A percentile compares a stretch with the other conserved stretches of the same genome.
Conservation (phyloP, 2,329 filamentous ascomycete species). For the Talaromyces sp. region DNA sequence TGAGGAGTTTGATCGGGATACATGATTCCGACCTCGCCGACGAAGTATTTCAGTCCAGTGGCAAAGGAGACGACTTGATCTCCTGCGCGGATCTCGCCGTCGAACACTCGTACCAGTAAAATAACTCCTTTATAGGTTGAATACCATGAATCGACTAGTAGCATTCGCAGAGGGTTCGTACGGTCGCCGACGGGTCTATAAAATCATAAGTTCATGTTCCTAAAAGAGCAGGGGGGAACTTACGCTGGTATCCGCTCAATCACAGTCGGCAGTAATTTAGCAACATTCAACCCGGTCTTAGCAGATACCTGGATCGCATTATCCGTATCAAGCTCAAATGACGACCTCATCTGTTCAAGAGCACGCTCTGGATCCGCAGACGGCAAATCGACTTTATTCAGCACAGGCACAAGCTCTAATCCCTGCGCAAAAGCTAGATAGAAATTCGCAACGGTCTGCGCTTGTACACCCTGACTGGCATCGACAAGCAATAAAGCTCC, state of each 20-base stretch:
- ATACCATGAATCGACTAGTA: conserved; percentile 98
- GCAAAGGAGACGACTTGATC: conserved; percentile 85
- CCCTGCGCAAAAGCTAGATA: conserved; percentile 94
- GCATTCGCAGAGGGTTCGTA: conserved; percentile 69
- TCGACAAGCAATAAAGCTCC: conserved; percentile 90
- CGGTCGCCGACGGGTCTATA: conserved; percentile 66
- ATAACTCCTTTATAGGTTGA: conserved; percentile 94
- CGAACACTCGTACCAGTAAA: conserved; percentile 84
- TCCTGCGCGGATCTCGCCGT: conserved; percentile 76
- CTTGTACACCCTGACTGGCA: conserved; percentile 93
- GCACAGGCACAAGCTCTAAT: conserved; percentile 78
- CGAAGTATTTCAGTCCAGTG: conserved; percentile 83
- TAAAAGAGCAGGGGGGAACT: conserved; percentile 22
- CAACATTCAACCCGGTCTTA: conserved; percentile 88
- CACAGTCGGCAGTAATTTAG: conserved; percentile 76
- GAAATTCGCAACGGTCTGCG: conserved; percentile 97
- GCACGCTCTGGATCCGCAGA: conserved; percentile 84
- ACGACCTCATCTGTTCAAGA: conserved; percentile 77
- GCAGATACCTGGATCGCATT: conserved; percentile 78
- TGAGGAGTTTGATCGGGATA: conserved; percentile 85
- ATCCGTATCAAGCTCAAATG: conserved; percentile 80
- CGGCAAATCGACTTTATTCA: conserved; percentile 95
- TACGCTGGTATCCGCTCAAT: conserved; percentile 75
- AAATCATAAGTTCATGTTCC: conserved; percentile 21
- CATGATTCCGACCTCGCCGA: conserved; percentile 96